These are phyloP conservation scores for Ceratobasidium sp. DNA, from an alignment of 1,284 basidiomycete species.

Conservation along the genomic window DNA sequence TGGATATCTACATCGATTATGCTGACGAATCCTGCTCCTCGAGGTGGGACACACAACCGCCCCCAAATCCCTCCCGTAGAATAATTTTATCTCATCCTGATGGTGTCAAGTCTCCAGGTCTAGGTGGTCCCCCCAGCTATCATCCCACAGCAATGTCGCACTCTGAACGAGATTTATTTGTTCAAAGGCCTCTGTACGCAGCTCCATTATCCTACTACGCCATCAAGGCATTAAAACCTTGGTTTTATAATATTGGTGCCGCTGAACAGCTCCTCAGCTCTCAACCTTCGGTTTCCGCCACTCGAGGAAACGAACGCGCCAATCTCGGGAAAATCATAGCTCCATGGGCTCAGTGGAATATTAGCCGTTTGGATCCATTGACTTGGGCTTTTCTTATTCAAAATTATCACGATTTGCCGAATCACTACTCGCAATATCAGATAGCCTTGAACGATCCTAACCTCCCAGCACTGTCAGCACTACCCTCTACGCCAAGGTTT, in stretches of 20 bases:
- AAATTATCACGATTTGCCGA: slow-evolving; percentile 10
- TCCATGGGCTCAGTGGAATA: slow-evolving; percentile 14
- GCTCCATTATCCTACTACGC: slow-evolving; percentile 16
- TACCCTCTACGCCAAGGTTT: slow-evolving; percentile 24
- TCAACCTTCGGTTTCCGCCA: neutral
- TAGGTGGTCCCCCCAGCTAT: slow-evolving; percentile 18
- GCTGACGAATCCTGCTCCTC: neutral
- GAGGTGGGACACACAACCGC: neutral
- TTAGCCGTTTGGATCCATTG: slow-evolving; percentile 10
- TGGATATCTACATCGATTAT: slow-evolving; percentile 30
- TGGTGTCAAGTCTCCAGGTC: neutral
- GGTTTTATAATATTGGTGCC: slow-evolving; percentile 4
- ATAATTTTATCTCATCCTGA: slow-evolving; percentile 1
- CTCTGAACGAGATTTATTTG: neutral
- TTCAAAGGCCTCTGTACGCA: neutral
- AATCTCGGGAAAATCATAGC: slow-evolving; percentile 12
- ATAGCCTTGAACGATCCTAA: slow-evolving; percentile 32
- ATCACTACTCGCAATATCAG: slow-evolving; percentile 9
- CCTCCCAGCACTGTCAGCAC: slow-evolving; percentile 6
- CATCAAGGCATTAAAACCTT: slow-evolving; percentile 3
- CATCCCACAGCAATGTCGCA: slow-evolving; percentile 19
- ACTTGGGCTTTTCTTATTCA: slow-evolving; percentile 32
- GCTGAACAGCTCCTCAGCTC: slow-evolving; percentile 4
- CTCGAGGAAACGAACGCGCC: neutral
- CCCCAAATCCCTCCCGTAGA: neutral